Conservation (phyloP, 2,329 filamentous ascomycete genomes). For the Lasiodiplodia sp. region DNA sequence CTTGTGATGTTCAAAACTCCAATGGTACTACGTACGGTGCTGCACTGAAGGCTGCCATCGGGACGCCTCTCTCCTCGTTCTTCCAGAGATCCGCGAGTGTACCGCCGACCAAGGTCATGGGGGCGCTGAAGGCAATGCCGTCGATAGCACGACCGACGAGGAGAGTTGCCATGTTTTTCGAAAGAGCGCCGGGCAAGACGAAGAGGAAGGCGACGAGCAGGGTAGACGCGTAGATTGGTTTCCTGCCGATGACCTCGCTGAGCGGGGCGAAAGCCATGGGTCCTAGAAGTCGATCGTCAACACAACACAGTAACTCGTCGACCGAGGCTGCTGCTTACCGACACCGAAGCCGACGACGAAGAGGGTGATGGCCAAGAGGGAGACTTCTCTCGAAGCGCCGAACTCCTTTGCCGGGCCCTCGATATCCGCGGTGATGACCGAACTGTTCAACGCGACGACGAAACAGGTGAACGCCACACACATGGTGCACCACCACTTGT, state of each 20-base stretch:
- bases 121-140: conserved; percentile 83
- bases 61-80: conserved; percentile 82
- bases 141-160: conserved; percentile 79
- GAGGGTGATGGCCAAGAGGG: conserved; percentile 73
- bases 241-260: conserved; percentile 76
- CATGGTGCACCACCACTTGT: conserved; percentile 84
- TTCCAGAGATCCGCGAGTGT: conserved; percentile 85
- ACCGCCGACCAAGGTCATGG: conserved; percentile 85
- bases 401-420: conserved; percentile 70
- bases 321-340: conserved; percentile 52
- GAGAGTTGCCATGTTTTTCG: conserved; percentile 77
- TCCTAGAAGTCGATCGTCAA: conserved; percentile 48
- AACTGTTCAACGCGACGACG: conserved; percentile 62
- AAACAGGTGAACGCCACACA: conserved; percentile 70
- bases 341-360: conserved; percentile 86
- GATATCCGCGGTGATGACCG: conserved; percentile 80
- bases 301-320: background rate
- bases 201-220: conserved; percentile 76
- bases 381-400: conserved; percentile 73
- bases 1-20: background rate
- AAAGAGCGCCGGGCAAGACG: conserved; percentile 79
- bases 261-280: conserved; percentile 82
- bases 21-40: conserved; percentile 63
- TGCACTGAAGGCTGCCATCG: conserved; percentile 85
- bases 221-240: conserved; percentile 74